These are phyloP conservation scores for Kalanchoe fedtschenkoi DNA, from an alignment of 164 flowering plant species.

Conservation along the genomic window DNA sequence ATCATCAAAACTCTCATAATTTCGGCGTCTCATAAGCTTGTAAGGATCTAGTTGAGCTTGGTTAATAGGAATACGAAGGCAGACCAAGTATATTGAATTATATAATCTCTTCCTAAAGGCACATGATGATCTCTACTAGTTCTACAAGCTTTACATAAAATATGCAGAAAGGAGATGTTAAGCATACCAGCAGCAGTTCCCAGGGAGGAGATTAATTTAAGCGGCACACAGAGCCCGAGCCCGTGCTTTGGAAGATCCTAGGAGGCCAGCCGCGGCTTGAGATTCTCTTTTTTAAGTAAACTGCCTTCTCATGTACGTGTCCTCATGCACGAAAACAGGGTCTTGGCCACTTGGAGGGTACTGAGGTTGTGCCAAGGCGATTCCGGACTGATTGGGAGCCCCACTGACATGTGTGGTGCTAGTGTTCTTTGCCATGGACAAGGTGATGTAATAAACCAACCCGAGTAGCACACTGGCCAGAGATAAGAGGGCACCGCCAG, in stretches of 20 bases:
- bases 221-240: not conserved
- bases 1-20: too few species aligned
- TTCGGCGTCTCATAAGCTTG: too few species aligned
- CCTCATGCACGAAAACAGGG: conserved; percentile 83
- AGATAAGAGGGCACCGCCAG: conserved; percentile 70
- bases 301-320: conserved; percentile 65
- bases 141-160: not conserved
- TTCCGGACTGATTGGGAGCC: conserved; percentile 20
- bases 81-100: not conserved
- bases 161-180: not conserved
- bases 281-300: conserved; percentile 27
- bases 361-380: conserved; percentile 81
- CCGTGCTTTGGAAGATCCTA: not conserved
- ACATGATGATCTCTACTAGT: not conserved
- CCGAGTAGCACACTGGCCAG: conserved; percentile 58
- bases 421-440: conserved; percentile 30
- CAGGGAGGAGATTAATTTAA: not conserved
- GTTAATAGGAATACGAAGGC: too few species aligned
- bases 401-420: conserved; percentile 16
- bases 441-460: conserved; percentile 43
- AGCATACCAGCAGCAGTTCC: not conserved
- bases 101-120: not conserved
- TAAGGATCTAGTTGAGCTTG: too few species aligned
- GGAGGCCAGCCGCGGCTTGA: not conserved
- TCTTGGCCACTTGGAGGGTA: conserved; percentile 29